Evolutionary conservation across 495 filamentous ascomycete species (phyloP).

Genomic region (Opeltia flavorubescens): DNA sequence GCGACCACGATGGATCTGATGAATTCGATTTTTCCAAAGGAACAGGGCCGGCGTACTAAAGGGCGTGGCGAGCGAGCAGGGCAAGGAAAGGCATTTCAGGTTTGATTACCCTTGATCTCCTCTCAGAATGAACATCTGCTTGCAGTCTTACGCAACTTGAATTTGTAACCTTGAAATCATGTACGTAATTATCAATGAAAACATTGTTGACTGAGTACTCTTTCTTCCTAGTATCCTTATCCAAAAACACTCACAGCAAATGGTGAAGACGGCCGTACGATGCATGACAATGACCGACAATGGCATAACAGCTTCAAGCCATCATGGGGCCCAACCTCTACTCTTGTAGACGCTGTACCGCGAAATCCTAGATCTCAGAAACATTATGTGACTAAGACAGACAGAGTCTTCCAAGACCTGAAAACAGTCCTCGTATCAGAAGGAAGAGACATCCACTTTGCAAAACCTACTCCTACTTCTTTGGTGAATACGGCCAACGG

Average conservation of each 20-base stretch:
- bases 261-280: constrained; percentile 39
- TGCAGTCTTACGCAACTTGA: constrained; percentile 12
- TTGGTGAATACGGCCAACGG: constrained; percentile 23
- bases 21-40: constrained; percentile 70
- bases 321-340: constrained; percentile 48
- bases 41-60: constrained; percentile 26
- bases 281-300: constrained; percentile 41
- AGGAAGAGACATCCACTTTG: constrained; percentile 37
- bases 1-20: constrained; percentile 76
- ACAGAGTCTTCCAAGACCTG: constrained; percentile 21
- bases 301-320: constrained; percentile 58
- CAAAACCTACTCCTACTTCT: constrained; percentile 27
- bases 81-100: constrained; percentile 53
- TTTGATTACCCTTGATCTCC: constrained; percentile 42
- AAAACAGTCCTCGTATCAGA: constrained; percentile 26
- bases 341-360: constrained; percentile 10
- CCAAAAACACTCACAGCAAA: constrained; percentile 56
- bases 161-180: constrained; percentile 23
- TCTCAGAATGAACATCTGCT: constrained; percentile 13
- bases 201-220: constrained; percentile 30
- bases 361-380: neutral
- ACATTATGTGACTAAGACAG: constrained; percentile 8
- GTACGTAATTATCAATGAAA: constrained; percentile 36
- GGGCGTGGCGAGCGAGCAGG: constrained; percentile 27
- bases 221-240: constrained; percentile 69